Evolutionary conservation across 2,329 filamentous ascomycete species (phyloP).

Genomic region (Fusarium cicatricum): DNA sequence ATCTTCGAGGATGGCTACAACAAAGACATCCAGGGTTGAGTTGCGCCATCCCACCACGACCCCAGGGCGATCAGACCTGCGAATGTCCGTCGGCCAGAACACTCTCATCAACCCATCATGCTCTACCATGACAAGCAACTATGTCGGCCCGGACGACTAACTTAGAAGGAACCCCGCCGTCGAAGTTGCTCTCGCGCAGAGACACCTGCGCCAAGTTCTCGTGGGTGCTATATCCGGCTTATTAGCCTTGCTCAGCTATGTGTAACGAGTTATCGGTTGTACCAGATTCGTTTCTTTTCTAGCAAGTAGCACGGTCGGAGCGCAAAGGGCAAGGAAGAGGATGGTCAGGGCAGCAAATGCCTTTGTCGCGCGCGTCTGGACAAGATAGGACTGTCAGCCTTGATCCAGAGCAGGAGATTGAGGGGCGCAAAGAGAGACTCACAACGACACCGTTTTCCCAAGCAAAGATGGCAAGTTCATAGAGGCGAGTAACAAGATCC

Average conservation of each 20-base stretch:
- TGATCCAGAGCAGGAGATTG: background rate
- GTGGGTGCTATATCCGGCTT: constrained; percentile 72
- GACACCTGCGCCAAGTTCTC: constrained; percentile 78
- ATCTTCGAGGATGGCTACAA: constrained; percentile 87
- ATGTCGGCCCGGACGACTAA: constrained; percentile 38
- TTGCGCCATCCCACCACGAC: constrained; percentile 97
- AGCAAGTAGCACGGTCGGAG: constrained; percentile 86
- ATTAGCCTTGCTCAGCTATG: constrained; percentile 35
- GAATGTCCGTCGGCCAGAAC: constrained; percentile 95
- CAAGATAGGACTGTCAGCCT: constrained; percentile 6
- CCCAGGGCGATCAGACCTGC: constrained; percentile 75
- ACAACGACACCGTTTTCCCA: constrained; percentile 99
- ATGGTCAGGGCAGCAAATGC: constrained; percentile 84
- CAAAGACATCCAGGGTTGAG: constrained; percentile 87
- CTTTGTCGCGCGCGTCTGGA: constrained; percentile 82
- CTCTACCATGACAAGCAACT: constrained; percentile 67
- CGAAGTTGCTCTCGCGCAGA: constrained; percentile 95
- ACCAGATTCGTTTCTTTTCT: constrained; percentile 82
- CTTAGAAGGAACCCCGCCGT: constrained; percentile 91
- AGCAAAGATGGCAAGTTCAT: constrained; percentile 96
- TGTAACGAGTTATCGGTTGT: constrained; percentile 47
- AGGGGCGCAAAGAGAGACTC: constrained; percentile 48
- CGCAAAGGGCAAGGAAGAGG: constrained; percentile 83
- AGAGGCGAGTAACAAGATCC: constrained; percentile 95
- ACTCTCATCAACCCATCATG: constrained; percentile 94